Evolutionary conservation across 129 eudicot species (phyloP).

Genomic region (Helianthus tuberosus): DNA sequence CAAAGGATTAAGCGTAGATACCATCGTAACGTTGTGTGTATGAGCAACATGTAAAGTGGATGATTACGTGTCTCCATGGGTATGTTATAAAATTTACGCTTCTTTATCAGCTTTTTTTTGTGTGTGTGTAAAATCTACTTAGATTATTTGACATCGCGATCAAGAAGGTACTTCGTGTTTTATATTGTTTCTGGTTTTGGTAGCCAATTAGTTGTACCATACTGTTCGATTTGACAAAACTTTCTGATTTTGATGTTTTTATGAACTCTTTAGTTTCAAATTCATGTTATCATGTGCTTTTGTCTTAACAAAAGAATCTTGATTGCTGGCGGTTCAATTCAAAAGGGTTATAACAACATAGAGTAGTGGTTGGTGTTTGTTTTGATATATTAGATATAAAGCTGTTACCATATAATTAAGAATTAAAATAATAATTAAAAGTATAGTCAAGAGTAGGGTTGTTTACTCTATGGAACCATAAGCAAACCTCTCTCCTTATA

Average conservation of each 20-base stretch:
- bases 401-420: not conserved
- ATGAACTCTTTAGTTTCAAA: not conserved
- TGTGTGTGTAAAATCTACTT: not conserved
- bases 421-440: not conserved
- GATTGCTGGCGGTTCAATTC: not conserved
- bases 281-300: slow-evolving; percentile 5
- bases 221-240: not conserved
- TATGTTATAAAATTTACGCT: not conserved
- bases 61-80: no score
- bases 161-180: not conserved
- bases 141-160: not conserved
- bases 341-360: not conserved
- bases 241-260: not conserved
- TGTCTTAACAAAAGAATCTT: slow-evolving; percentile 5
- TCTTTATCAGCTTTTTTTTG: no score
- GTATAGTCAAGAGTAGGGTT: no score
- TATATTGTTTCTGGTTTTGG: not conserved
- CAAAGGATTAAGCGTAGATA: no score
- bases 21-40: not conserved
- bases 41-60: no score
- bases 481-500: no score
- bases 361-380: not conserved
- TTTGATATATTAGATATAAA: not conserved
- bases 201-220: not conserved
- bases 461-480: no score